phyloP scores from a whole-genome alignment of 441 rosid species.

The Euphorbia corollata region DNA sequence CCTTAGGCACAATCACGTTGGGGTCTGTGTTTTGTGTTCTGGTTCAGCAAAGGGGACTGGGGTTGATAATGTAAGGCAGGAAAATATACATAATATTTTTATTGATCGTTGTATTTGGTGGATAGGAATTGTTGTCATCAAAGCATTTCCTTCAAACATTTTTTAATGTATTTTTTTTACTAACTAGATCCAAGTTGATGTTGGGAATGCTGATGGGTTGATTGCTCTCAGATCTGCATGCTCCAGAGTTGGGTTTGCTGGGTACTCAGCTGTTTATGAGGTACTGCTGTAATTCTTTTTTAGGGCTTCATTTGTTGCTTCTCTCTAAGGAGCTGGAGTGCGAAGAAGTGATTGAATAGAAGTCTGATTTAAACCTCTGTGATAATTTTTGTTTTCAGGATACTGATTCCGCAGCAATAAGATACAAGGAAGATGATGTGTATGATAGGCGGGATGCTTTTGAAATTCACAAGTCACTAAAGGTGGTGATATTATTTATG shows the following conservation, averaged over 20 bases:
- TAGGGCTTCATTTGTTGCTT: conserved; percentile 11
- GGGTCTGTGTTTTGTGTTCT: not conserved
- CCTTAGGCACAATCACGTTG: not conserved
- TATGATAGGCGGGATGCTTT: conserved; percentile 41
- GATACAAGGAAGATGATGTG: conserved; percentile 40
- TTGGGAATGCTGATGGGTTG: conserved; percentile 49
- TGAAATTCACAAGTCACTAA: conserved; percentile 47
- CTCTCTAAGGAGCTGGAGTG: not conserved
- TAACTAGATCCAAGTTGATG: conserved; percentile 68
- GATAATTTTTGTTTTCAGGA: conserved; percentile 42
- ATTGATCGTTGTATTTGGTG: not conserved
- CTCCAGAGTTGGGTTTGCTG: conserved; percentile 64
- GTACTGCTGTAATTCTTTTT: conserved; percentile 30
- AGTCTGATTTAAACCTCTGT: conserved; percentile 13
- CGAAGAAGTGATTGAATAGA: not conserved
- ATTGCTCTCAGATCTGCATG: conserved; percentile 64
- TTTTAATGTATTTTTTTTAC: conserved; percentile 6
- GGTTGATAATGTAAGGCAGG: not conserved
- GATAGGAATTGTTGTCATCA: conserved; percentile 10
- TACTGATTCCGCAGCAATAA: conserved; percentile 46
- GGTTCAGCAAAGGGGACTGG: not conserved
- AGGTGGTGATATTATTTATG: conserved; percentile 38
- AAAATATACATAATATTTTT: not conserved
- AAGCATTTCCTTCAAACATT: not conserved
- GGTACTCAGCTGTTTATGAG: conserved; percentile 80